Conservation (phyloP, 495 filamentous ascomycete genomes). For the Poronia punctata region DNA sequence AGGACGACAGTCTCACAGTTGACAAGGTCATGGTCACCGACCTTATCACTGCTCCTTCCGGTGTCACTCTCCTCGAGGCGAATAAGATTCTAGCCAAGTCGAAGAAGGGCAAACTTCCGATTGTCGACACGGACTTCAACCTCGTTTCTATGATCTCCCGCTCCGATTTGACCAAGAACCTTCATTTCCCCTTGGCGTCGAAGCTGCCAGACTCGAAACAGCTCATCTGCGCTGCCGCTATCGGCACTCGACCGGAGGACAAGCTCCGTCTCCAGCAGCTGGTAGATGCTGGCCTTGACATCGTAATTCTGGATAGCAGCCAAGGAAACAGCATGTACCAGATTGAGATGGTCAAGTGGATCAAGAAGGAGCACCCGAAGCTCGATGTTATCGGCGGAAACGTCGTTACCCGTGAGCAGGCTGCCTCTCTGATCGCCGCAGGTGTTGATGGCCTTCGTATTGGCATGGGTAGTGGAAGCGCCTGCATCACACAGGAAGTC, state of each 20-base stretch:
- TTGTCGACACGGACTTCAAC: slow-evolving; percentile 80
- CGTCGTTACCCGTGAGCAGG: slow-evolving; percentile 94
- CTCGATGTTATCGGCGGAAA: slow-evolving; percentile 97
- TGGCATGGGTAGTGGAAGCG: slow-evolving; percentile 96
- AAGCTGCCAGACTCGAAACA: slow-evolving; percentile 98
- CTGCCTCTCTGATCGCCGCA: slow-evolving; percentile 83
- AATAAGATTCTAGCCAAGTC: slow-evolving; percentile 90
- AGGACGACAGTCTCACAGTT: slow-evolving; percentile 64
- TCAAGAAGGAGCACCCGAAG: slow-evolving; percentile 76
- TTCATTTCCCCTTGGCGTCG: slow-evolving; percentile 92
- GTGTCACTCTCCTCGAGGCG: slow-evolving; percentile 79
- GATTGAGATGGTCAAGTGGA: slow-evolving; percentile 91
- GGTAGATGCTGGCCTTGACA: slow-evolving; percentile 90
- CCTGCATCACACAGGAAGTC: slow-evolving; percentile 99
- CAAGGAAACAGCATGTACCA: slow-evolving; percentile 98
- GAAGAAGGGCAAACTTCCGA: slow-evolving; percentile 98
- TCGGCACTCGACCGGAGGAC: slow-evolving; percentile 90
- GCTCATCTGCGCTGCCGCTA: slow-evolving; percentile 88
- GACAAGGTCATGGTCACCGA: slow-evolving; percentile 93
- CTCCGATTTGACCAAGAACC: slow-evolving; percentile 97
- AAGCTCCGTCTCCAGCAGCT: slow-evolving; percentile 79
- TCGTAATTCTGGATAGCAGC: slow-evolving; percentile 89
- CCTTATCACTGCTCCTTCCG: slow-evolving; percentile 80
- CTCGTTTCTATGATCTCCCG: slow-evolving; percentile 92
- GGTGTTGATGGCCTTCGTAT: slow-evolving; percentile 96